phyloP scores from a whole-genome alignment of 192 early-diverging fungal genomes.

The Dissophora globulifera region DNA sequence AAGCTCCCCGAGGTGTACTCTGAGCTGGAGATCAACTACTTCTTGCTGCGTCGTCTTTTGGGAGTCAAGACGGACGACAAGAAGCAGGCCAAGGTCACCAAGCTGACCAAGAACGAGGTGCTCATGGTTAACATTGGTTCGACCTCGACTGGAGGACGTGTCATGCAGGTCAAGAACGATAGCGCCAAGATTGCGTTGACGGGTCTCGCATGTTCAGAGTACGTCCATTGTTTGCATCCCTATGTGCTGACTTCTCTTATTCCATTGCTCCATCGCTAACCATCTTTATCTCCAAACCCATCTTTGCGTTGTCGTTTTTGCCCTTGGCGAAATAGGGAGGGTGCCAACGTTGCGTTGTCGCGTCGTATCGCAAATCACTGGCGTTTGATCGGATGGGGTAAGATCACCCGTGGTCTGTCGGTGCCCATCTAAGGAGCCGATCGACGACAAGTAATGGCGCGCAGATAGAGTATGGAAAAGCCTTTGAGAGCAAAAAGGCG shows the following conservation, averaged over 20 bases:
- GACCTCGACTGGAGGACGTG: constrained; percentile 93
- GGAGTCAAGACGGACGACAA: constrained; percentile 98
- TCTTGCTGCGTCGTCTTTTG: constrained; percentile 93
- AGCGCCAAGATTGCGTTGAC: constrained; percentile 94
- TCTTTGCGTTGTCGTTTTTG: neutral
- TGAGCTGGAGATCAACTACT: constrained; percentile 97
- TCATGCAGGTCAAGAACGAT: constrained; percentile 93
- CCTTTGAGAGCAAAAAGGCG: neutral
- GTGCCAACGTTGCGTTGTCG: constrained; percentile 95
- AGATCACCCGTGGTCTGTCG: constrained; percentile 85
- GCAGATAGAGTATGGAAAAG: constrained; percentile 4
- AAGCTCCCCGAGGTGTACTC: constrained; percentile 93
- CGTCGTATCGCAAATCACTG: constrained; percentile 98
- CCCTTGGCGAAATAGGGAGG: constrained; percentile 55
- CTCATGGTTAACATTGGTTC: constrained; percentile 98
- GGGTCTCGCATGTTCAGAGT: constrained; percentile 93
- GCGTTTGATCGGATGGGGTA: constrained; percentile 99
- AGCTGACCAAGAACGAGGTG: constrained; percentile 92
- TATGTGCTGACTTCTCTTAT: no score
- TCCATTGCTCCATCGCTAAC: no score
- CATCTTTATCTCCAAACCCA: no score
- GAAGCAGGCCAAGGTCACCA: constrained; percentile 96
- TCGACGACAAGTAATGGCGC: neutral
- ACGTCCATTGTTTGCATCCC: neutral
- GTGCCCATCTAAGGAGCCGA: constrained; percentile 56